phyloP scores from a whole-genome alignment of 2,329 filamentous ascomycete genomes.

The Penicillium sp. region DNA sequence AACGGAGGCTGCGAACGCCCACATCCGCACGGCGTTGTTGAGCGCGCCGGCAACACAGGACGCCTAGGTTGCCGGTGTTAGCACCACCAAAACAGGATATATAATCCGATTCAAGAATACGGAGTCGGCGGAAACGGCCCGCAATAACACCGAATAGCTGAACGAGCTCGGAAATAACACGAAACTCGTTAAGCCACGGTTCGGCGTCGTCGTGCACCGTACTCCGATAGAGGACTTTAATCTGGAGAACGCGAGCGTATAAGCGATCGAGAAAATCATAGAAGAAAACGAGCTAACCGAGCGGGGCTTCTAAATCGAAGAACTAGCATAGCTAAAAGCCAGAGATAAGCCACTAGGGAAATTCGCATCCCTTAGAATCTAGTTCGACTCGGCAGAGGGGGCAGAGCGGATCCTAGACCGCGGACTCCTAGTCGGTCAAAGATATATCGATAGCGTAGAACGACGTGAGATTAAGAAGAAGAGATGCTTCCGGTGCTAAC shows the following conservation, averaged over 20 bases:
- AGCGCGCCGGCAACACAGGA: background rate
- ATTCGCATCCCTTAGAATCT: conserved; percentile 34
- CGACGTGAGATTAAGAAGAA: conserved; percentile 29
- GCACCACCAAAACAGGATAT: background rate
- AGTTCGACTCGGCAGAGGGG: conserved; percentile 33
- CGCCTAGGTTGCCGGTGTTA: background rate
- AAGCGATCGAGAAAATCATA: conserved; percentile 22
- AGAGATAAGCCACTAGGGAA: conserved; percentile 32
- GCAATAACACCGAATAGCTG: background rate
- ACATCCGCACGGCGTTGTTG: background rate
- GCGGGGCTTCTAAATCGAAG: conserved; percentile 31
- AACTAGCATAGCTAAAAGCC: conserved; percentile 36
- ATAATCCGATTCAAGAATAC: background rate
- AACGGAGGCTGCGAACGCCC: background rate
- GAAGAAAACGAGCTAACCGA: conserved; percentile 21
- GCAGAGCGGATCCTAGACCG: conserved; percentile 32
- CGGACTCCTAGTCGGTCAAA: conserved; percentile 28
- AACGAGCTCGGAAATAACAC: too few relatives aligned
- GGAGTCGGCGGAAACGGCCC: background rate
- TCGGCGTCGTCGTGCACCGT: background rate
- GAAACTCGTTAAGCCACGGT: background rate
- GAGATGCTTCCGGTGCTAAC: conserved; percentile 31
- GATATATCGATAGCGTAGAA: conserved; percentile 33
- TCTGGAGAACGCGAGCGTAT: background rate
- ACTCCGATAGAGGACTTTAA: background rate